Conservation (phyloP, 2,329 filamentous ascomycete species). For the Metarhizium robertsii region DNA sequence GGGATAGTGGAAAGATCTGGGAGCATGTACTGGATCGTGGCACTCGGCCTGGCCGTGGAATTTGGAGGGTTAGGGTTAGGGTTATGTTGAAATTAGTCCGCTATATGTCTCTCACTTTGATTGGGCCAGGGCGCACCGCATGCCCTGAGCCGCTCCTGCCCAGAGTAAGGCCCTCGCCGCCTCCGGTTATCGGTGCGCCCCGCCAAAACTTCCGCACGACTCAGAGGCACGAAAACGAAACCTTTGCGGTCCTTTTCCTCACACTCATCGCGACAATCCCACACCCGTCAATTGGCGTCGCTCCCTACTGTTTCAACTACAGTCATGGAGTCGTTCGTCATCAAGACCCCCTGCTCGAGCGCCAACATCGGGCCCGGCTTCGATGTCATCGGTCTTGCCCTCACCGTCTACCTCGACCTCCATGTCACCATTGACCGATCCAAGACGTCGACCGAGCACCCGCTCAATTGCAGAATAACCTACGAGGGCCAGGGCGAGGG, state of each 20-base stretch:
- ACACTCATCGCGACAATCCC: background rate
- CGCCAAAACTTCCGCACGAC: background rate
- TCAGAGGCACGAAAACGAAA: background rate
- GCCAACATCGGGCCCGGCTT: conserved; percentile 97
- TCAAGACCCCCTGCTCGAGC: conserved; percentile 84
- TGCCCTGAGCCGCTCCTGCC: no score
- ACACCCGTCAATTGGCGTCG: background rate
- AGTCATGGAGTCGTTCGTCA: conserved; percentile 53
- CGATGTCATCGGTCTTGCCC: conserved; percentile 91
- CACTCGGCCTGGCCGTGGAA: no score
- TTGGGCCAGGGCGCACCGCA: background rate
- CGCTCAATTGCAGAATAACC: conserved; percentile 79
- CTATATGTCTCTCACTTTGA: no score
- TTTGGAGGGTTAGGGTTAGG: no score
- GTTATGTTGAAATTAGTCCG: no score
- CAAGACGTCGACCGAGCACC: conserved; percentile 41
- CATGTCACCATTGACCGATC: conserved; percentile 65
- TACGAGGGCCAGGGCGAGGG: conserved; percentile 78
- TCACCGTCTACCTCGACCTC: conserved; percentile 90
- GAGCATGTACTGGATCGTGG: no score
- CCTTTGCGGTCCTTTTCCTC: no score
- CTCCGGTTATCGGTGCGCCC: background rate
- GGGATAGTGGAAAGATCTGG: no score
- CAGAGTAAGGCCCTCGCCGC: background rate
- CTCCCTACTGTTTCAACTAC: conserved; percentile 17